A percentile compares a stretch with the other conserved stretches of the same genome.
These are phyloP conservation scores for Solanum ossicruentum DNA, from an alignment of 257 asterid species.

Conservation along the genomic window DNA sequence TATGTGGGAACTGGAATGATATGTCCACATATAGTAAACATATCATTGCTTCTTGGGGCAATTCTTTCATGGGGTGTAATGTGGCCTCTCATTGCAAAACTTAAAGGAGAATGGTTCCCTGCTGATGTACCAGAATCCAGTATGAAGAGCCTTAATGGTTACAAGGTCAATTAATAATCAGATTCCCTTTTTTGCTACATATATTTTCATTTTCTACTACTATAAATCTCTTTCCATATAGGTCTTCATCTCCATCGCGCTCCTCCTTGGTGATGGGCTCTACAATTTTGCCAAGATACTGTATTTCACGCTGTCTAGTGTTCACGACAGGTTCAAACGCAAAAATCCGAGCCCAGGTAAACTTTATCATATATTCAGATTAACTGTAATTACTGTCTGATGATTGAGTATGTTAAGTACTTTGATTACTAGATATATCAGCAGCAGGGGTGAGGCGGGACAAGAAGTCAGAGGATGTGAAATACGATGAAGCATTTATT, in stretches of 20 bases:
- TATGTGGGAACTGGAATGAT: slow-evolving; percentile 95
- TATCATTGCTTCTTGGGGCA: slow-evolving; percentile 79
- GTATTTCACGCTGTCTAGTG: slow-evolving; percentile 25
- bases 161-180: slow-evolving; percentile 35
- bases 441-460: slow-evolving; percentile 11
- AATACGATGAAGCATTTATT: slow-evolving; percentile 28
- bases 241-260: slow-evolving; percentile 79
- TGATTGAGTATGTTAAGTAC: not conserved
- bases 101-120: slow-evolving; percentile 78
- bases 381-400: not conserved
- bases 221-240: slow-evolving; percentile 1
- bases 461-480: not conserved
- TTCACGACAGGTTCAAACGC: slow-evolving; percentile 30
- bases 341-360: not conserved
- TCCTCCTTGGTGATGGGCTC: slow-evolving; percentile 81
- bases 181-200: not conserved
- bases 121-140: slow-evolving; percentile 48
- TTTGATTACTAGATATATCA: not conserved
- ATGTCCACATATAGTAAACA: slow-evolving; percentile 74
- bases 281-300: slow-evolving; percentile 59
- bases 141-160: slow-evolving; percentile 79
- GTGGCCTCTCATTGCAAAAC: slow-evolving; percentile 66
- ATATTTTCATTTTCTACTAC: not conserved
- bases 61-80: slow-evolving; percentile 71
- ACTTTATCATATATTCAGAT: not conserved